A percentile compares a stretch with the other conserved stretches of the same genome.
phyloP scores from a whole-genome alignment of 1,284 basidiomycete species.

The Apiotrichum akiyoshidainum region DNA sequence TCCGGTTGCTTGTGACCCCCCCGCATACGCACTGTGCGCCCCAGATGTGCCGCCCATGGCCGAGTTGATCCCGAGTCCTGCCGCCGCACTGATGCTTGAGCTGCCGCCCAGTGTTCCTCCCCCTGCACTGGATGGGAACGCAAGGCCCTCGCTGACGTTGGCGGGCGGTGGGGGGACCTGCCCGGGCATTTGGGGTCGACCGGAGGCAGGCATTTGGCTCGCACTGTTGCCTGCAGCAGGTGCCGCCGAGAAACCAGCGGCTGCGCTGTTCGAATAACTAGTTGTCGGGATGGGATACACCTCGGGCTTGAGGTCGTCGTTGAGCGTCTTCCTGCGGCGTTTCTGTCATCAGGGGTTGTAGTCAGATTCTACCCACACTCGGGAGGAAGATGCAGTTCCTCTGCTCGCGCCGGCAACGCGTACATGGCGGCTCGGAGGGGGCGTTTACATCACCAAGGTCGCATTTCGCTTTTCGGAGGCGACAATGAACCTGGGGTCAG shows the following conservation, averaged over 20 bases:
- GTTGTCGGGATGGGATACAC: constrained; percentile 15
- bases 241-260: neutral
- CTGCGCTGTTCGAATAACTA: neutral
- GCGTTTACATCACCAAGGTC: constrained; percentile 53
- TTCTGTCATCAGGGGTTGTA: constrained; percentile 24
- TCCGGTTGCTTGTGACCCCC: no score
- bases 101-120: neutral
- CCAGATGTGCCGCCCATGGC: neutral
- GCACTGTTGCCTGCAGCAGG: neutral
- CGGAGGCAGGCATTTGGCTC: neutral
- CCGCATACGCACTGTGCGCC: no score
- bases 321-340: constrained; percentile 35
- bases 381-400: constrained; percentile 52
- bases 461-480: constrained; percentile 52
- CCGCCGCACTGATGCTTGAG: neutral
- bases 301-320: constrained; percentile 22
- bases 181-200: constrained; percentile 19
- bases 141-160: neutral
- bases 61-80: neutral
- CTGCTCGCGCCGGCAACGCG: constrained; percentile 51
- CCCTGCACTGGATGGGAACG: neutral
- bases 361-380: constrained; percentile 27
- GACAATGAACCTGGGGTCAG: constrained; percentile 42
- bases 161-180: constrained; percentile 4
- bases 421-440: constrained; percentile 52